phyloP scores from a whole-genome alignment of 2,329 filamentous ascomycete genomes.

The Dactylellina sp. region DNA sequence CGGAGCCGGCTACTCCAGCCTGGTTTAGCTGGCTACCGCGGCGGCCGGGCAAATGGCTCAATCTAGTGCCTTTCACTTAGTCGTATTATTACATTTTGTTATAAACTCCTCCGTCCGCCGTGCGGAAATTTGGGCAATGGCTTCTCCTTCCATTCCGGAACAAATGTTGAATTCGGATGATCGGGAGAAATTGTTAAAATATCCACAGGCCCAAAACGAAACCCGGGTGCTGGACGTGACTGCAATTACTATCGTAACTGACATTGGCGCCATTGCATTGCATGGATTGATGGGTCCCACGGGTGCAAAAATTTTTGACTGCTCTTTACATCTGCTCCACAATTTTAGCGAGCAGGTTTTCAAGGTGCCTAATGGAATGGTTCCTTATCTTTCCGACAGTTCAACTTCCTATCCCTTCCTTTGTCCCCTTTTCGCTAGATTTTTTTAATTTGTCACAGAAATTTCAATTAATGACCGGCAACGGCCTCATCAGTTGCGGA shows the following conservation, averaged over 20 bases:
- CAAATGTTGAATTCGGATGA: conserved; percentile 51
- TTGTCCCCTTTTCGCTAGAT: conserved; percentile 10
- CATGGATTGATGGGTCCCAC: conserved; percentile 2
- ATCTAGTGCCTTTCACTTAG: background rate
- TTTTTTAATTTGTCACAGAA: conserved; percentile 47
- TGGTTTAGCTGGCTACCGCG: conserved; percentile 12
- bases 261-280: conserved; percentile 39
- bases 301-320: background rate
- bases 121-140: conserved; percentile 52
- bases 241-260: conserved; percentile 10
- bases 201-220: conserved; percentile 8
- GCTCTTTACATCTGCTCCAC: conserved; percentile 15
- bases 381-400: conserved; percentile 50
- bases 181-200: conserved; percentile 47
- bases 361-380: conserved; percentile 29
- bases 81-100: conserved; percentile 8
- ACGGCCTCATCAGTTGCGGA: conserved; percentile 11
- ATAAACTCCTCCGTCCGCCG: conserved; percentile 31
- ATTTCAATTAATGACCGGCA: conserved; percentile 25
- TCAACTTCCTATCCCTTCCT: conserved; percentile 5
- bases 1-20: conserved; percentile 1
- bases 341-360: conserved; percentile 22
- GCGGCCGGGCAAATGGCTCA: conserved; percentile 52
- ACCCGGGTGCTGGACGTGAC: background rate
- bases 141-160: conserved; percentile 55